Conservation (phyloP, 441 rosid species). For the Rhodomyrtus psidioides region DNA sequence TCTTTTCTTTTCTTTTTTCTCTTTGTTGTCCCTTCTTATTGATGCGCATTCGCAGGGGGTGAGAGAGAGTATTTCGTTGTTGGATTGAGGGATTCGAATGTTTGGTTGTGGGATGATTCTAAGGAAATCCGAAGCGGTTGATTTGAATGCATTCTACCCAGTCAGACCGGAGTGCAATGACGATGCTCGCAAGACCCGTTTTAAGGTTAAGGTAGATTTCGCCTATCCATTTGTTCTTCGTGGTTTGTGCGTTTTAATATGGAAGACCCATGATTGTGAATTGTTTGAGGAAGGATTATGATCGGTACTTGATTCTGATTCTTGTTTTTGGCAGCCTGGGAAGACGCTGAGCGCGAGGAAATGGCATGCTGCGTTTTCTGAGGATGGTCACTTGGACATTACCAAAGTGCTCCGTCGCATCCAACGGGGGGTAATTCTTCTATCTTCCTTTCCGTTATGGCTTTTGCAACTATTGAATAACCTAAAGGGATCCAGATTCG, state of each 20-base stretch:
- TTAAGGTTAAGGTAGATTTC: conserved; percentile 51
- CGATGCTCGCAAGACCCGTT: conserved; percentile 62
- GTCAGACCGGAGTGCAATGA: conserved; percentile 57
- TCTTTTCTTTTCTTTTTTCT: background rate
- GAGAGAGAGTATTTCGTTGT: background rate
- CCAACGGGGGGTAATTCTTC: conserved; percentile 62
- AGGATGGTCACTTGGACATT: conserved; percentile 79
- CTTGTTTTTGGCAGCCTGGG: conserved; percentile 49
- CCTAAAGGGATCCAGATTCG: background rate
- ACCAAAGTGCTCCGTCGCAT: conserved; percentile 78
- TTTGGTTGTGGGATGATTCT: conserved; percentile 19
- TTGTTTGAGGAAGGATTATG: background rate
- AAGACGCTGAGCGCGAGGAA: conserved; percentile 85
- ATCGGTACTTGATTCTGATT: background rate
- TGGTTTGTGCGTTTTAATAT: background rate
- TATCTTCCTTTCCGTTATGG: background rate
- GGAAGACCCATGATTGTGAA: background rate
- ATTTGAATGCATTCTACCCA: conserved; percentile 63
- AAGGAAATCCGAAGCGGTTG: conserved; percentile 46
- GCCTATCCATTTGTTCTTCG: background rate
- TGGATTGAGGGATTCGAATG: conserved; percentile 9
- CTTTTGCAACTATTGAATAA: background rate
- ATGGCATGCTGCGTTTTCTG: conserved; percentile 82
- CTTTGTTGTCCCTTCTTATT: background rate
- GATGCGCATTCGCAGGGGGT: background rate